These are phyloP conservation scores for Cryptococcus hybrid DNA, from an alignment of 1,284 basidiomycete species.

Conservation along the genomic window DNA sequence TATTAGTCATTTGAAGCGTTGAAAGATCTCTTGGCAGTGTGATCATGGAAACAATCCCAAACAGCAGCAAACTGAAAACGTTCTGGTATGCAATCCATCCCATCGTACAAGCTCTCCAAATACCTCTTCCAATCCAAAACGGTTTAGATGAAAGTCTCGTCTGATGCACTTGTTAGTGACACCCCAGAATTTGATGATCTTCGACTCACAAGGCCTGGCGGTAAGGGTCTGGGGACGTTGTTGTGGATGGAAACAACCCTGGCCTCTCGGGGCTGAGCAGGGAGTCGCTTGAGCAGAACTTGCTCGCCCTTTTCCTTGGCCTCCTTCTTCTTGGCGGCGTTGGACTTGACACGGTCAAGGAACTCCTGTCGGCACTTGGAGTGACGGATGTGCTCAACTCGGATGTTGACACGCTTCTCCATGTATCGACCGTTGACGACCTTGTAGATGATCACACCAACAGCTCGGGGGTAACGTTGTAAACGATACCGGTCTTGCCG, in stretches of 20 bases:
- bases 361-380: slow-evolving; percentile 99
- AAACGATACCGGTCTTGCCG: slow-evolving; percentile 85
- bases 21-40: not conserved
- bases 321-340: slow-evolving; percentile 78
- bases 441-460: slow-evolving; percentile 98
- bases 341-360: slow-evolving; percentile 91
- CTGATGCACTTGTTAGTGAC: slow-evolving; percentile 7
- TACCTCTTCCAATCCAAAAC: slow-evolving; percentile 8
- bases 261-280: slow-evolving; percentile 77
- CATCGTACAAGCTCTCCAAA: slow-evolving; percentile 43
- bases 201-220: slow-evolving; percentile 69
- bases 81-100: slow-evolving; percentile 22
- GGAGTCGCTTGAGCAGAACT: slow-evolving; percentile 81
- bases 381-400: slow-evolving; percentile 96
- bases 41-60: not conserved
- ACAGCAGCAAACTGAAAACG: not conserved
- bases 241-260: slow-evolving; percentile 69
- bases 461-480: slow-evolving; percentile 94
- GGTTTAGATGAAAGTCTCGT: slow-evolving; percentile 52
- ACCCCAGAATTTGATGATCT: no score
- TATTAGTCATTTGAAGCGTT: no score
- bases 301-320: slow-evolving; percentile 91
- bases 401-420: slow-evolving; percentile 99
- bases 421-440: slow-evolving; percentile 98
- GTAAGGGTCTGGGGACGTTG: slow-evolving; percentile 89